Conservation (phyloP, 2,329 filamentous ascomycete species). For the Alternaria hordeiaustralica region DNA sequence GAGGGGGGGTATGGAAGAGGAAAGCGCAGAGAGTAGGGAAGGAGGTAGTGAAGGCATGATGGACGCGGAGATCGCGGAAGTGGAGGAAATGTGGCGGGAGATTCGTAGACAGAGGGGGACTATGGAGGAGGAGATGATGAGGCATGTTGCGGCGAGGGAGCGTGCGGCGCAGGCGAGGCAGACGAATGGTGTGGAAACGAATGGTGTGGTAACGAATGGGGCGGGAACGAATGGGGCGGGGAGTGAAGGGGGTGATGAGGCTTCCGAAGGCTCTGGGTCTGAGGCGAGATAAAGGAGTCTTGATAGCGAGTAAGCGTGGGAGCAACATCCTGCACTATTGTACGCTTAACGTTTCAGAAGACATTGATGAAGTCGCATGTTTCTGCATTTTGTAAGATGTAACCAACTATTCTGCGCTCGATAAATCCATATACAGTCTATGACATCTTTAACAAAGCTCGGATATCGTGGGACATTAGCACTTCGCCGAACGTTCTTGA, state of each 20-base stretch:
- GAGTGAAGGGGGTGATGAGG: neutral
- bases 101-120: neutral
- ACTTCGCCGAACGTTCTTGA: neutral
- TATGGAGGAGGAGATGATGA: neutral
- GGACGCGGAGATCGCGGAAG: neutral
- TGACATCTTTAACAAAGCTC: neutral
- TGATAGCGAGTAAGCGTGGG: neutral
- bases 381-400: neutral
- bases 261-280: neutral
- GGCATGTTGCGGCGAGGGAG: neutral
- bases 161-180: neutral
- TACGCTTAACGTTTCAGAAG: neutral
- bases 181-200: neutral
- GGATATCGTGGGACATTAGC: neutral
- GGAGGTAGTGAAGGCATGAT: neutral
- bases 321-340: neutral
- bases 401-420: neutral
- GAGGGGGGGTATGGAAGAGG: neutral
- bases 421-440: neutral
- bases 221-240: neutral
- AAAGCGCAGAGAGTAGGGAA: accelerated
- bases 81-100: neutral
- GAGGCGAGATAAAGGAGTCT: neutral
- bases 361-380: neutral
- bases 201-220: neutral